These are phyloP conservation scores for Spencermartinsiella europaea DNA, from an alignment of 805 yeast genomes.

Conservation along the genomic window DNA sequence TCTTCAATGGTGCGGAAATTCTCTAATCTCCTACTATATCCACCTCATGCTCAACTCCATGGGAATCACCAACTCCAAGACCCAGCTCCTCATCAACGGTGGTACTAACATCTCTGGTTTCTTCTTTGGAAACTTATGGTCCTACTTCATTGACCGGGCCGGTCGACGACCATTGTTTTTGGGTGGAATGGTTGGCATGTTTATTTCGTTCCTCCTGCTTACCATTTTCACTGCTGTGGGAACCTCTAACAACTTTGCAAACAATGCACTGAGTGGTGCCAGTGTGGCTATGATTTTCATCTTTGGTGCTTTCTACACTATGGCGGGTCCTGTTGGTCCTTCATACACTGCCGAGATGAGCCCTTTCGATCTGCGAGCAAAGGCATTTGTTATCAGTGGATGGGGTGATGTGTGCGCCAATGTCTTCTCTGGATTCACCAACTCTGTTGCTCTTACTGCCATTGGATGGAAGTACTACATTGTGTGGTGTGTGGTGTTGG, in stretches of 20 bases:
- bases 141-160: slow-evolving; percentile 24
- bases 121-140: slow-evolving; percentile 16
- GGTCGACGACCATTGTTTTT: slow-evolving; percentile 29
- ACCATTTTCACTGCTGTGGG: slow-evolving; percentile 31
- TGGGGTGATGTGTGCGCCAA: slow-evolving; percentile 29
- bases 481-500: slow-evolving; percentile 19
- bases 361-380: slow-evolving; percentile 30
- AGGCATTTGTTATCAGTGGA: slow-evolving; percentile 26
- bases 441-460: slow-evolving; percentile 30
- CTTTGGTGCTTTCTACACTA: slow-evolving; percentile 40
- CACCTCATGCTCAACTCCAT: slow-evolving; percentile 13
- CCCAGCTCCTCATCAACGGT: slow-evolving; percentile 23
- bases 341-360: slow-evolving; percentile 31
- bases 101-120: slow-evolving; percentile 8
- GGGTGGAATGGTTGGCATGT: slow-evolving; percentile 20
- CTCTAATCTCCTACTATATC: slow-evolving; percentile 19
- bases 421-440: slow-evolving; percentile 26
- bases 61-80: slow-evolving; percentile 14
- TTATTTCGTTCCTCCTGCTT: slow-evolving; percentile 6
- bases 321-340: slow-evolving; percentile 77
- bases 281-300: slow-evolving; percentile 20
- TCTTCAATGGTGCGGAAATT: slow-evolving; percentile 16
- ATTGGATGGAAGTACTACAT: slow-evolving; percentile 33
- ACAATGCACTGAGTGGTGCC: slow-evolving; percentile 1
- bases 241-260: background rate